Evolutionary conservation across 306 rosid species (phyloP).

Genomic region (Gastrolobium bilobum): DNA sequence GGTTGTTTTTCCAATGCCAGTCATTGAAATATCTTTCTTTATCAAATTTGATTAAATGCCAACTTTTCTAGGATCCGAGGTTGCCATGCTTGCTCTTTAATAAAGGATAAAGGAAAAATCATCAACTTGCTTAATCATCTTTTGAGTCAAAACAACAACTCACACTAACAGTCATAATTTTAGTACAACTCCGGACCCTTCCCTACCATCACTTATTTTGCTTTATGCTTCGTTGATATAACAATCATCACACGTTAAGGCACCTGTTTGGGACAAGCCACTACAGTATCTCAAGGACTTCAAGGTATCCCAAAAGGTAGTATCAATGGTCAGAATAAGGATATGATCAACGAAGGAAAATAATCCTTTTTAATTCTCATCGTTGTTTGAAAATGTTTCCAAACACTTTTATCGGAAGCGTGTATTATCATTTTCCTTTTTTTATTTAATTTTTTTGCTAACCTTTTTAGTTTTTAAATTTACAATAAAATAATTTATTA

Average conservation of each 20-base stretch:
- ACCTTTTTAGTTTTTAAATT: too few relatives aligned
- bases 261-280: background rate
- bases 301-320: background rate
- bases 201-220: background rate
- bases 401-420: too few relatives aligned
- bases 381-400: background rate
- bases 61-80: constrained; percentile 75
- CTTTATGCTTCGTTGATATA: background rate
- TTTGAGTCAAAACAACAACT: constrained; percentile 52
- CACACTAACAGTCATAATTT: constrained; percentile 27
- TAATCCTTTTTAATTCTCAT: background rate
- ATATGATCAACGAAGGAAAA: too few relatives aligned
- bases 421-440: too few relatives aligned
- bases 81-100: constrained; percentile 52
- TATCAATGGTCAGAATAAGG: too few relatives aligned
- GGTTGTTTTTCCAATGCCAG: constrained; percentile 42
- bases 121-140: constrained; percentile 38
- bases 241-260: background rate
- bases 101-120: constrained; percentile 31
- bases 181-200: background rate
- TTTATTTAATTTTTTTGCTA: too few relatives aligned
- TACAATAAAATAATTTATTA: too few relatives aligned
- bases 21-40: constrained; percentile 48
- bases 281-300: background rate
- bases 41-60: constrained; percentile 22